These are phyloP conservation scores for Nevesoporus exiguus DNA, from an alignment of 768 basidiomycete genomes.

Conservation along the genomic window DNA sequence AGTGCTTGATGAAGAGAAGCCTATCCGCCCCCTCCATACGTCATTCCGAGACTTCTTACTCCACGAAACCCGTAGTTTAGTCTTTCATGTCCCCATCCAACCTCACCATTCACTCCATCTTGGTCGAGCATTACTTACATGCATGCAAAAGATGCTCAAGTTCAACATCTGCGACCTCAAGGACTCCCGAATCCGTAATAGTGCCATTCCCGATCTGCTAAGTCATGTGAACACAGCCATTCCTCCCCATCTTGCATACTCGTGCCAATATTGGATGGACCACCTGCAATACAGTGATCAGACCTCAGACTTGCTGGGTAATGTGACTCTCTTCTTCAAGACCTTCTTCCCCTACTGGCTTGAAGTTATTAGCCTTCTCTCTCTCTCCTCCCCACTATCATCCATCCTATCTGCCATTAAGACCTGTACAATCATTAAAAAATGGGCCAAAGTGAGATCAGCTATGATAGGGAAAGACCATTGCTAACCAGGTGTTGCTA, in stretches of 20 bases:
- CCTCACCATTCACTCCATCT: neutral
- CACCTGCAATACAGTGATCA: neutral
- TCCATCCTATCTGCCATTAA: neutral
- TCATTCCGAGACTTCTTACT: too few relatives aligned
- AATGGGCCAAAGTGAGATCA: neutral
- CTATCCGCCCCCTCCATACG: too few relatives aligned
- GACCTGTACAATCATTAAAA: neutral
- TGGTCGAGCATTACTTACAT: neutral
- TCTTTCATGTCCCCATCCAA: neutral
- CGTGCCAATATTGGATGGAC: neutral
- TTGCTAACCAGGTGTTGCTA: neutral
- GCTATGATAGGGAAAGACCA: too few relatives aligned
- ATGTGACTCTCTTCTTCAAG: neutral
- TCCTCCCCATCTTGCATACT: neutral
- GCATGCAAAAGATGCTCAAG: neutral
- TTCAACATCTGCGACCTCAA: slow-evolving; percentile 1
- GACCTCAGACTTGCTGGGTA: neutral
- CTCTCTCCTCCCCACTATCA: neutral
- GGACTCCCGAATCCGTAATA: neutral
- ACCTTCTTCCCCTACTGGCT: neutral
- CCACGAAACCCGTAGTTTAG: too few relatives aligned
- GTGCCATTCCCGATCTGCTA: too few relatives aligned
- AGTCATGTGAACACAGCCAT: neutral
- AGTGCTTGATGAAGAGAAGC: too few relatives aligned
- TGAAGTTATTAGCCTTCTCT: too few relatives aligned